phyloP scores from a whole-genome alignment of 495 filamentous ascomycete genomes.

The Lentithecium fluviatile region DNA sequence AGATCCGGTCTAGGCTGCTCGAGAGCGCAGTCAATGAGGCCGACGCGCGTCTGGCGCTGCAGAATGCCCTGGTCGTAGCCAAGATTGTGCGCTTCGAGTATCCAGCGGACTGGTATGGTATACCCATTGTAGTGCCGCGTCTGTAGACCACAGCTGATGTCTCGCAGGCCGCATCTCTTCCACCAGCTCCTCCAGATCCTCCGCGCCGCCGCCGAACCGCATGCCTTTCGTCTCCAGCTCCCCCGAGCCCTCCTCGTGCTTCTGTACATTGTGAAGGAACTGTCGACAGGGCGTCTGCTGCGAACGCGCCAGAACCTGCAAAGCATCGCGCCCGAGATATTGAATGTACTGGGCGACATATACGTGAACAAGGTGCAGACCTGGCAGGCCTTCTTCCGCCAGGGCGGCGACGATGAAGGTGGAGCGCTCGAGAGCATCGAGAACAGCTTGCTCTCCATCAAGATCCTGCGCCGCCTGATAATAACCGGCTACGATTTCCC shows the following conservation, averaged over 20 bases:
- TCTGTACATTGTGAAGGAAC: constrained; percentile 83
- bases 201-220: constrained; percentile 50
- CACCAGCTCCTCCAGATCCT: constrained; percentile 48
- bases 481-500: constrained; percentile 81
- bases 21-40: constrained; percentile 71
- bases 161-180: constrained; percentile 30
- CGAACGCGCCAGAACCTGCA: constrained; percentile 70
- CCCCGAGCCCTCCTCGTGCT: constrained; percentile 72
- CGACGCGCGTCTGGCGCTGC: constrained; percentile 68
- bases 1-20: constrained; percentile 71
- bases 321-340: constrained; percentile 72
- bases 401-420: constrained; percentile 56
- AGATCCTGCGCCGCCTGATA: constrained; percentile 74
- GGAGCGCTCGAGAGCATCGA: constrained; percentile 61
- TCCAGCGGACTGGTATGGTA: constrained; percentile 83
- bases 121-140: no score
- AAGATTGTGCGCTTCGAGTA: constrained; percentile 89
- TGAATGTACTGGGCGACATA: constrained; percentile 70
- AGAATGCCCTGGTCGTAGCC: constrained; percentile 81
- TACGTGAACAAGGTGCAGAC: constrained; percentile 71
- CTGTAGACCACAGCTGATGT: no score
- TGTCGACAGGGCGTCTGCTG: constrained; percentile 72
- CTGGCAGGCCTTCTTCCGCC: constrained; percentile 64
- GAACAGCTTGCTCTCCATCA: constrained; percentile 74
- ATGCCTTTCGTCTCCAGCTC: constrained; percentile 56